These are phyloP conservation scores for Marasmius fiardii DNA, from an alignment of 1,284 basidiomycete genomes.

Conservation along the genomic window DNA sequence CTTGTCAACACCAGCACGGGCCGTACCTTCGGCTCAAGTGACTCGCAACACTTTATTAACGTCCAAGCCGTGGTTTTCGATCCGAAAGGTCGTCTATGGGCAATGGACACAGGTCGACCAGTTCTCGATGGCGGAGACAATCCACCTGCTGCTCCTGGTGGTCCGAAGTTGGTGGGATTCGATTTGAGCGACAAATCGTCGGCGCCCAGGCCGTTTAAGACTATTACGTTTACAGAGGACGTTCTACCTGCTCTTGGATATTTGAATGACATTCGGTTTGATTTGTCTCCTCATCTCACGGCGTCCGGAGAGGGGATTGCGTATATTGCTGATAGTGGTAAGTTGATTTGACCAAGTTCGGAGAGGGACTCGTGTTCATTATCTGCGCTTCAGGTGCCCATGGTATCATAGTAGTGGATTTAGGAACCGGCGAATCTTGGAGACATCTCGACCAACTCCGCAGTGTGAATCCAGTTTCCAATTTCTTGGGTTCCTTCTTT, in stretches of 20 bases:
- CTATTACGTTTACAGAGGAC: slow-evolving; percentile 23
- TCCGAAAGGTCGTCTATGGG: slow-evolving; percentile 26
- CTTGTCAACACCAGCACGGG: slow-evolving; percentile 15
- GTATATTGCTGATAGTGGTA: slow-evolving; percentile 26
- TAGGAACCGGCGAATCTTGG: slow-evolving; percentile 28
- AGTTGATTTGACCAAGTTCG: background rate
- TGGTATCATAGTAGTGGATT: slow-evolving; percentile 26
- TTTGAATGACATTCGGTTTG: slow-evolving; percentile 27
- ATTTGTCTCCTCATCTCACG: slow-evolving; percentile 20
- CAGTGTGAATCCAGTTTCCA: slow-evolving; percentile 15
- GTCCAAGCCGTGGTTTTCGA: slow-evolving; percentile 26
- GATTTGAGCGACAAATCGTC: slow-evolving; percentile 18
- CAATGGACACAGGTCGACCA: slow-evolving; percentile 25
- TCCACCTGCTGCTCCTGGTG: slow-evolving; percentile 21
- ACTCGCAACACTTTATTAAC: slow-evolving; percentile 23
- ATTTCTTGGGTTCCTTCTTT: slow-evolving; percentile 23
- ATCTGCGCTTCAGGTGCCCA: slow-evolving; percentile 14
- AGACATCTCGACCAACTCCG: slow-evolving; percentile 23
- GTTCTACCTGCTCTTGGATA: slow-evolving; percentile 25
- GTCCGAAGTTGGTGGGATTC: slow-evolving; percentile 29
- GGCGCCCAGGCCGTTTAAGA: slow-evolving; percentile 24
- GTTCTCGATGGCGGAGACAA: slow-evolving; percentile 20
- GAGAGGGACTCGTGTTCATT: background rate
- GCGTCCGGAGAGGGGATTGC: slow-evolving; percentile 23
- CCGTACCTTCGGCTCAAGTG: slow-evolving; percentile 12